These are phyloP conservation scores for Aspergillus pseudoviridinutans DNA, from an alignment of 2,329 filamentous ascomycete genomes.

Conservation along the genomic window DNA sequence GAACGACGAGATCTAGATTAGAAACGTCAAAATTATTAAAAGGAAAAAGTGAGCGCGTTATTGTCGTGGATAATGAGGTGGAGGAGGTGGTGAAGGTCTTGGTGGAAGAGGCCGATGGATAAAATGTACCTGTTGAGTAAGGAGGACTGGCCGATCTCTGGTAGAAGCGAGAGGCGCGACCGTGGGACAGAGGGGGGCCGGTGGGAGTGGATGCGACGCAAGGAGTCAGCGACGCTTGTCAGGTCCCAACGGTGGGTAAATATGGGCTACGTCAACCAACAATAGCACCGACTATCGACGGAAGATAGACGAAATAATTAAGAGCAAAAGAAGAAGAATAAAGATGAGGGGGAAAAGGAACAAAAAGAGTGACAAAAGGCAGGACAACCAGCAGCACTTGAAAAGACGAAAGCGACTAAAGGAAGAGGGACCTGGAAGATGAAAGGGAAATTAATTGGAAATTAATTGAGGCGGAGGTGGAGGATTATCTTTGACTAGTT, in stretches of 20 bases:
- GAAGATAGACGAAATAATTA: slow-evolving; percentile 3
- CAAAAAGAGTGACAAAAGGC: not conserved
- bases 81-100: slow-evolving; percentile 3
- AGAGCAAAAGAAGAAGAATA: slow-evolving; percentile 1
- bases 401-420: not conserved
- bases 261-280: slow-evolving; percentile 23
- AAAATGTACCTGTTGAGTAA: not conserved
- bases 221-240: slow-evolving; percentile 18
- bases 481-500: not conserved
- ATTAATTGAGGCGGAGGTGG: slow-evolving; percentile 2
- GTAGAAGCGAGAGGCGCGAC: slow-evolving; percentile 20
- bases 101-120: slow-evolving; percentile 4
- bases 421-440: not conserved
- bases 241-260: slow-evolving; percentile 21
- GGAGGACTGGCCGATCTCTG: not conserved
- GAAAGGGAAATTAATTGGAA: not conserved
- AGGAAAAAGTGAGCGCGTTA: slow-evolving; percentile 6
- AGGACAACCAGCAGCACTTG: not conserved
- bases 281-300: slow-evolving; percentile 24
- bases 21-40: slow-evolving; percentile 4
- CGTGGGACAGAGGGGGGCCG: slow-evolving; percentile 11
- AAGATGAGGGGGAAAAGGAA: not conserved
- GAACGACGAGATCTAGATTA: slow-evolving; percentile 22
- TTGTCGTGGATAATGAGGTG: not conserved
- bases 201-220: slow-evolving; percentile 8